Percentiles rank a stretch among this genome's conserved stretches.
Evolutionary conservation across 169 alveolate species (phyloP).

Genomic region (Plasmodium sp.): DNA sequence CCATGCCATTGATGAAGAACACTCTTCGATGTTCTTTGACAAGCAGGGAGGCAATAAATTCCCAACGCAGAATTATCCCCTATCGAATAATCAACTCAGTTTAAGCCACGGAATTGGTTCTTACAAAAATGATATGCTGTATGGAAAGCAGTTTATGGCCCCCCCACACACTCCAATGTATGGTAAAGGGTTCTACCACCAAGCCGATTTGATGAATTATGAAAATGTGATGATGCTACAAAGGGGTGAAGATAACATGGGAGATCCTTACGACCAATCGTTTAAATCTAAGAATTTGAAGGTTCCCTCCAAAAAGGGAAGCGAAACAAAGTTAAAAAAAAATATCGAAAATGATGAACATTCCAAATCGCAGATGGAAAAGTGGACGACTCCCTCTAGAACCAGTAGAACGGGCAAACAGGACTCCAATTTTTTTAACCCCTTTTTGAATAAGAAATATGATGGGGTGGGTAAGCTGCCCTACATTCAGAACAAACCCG

Average conservation of each 20-base stretch:
- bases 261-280: neutral
- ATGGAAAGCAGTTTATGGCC: neutral
- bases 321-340: neutral
- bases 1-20: neutral
- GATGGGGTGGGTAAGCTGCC: constrained; percentile 71
- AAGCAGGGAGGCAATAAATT: neutral
- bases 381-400: neutral
- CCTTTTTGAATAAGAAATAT: constrained; percentile 58
- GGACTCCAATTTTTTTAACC: constrained; percentile 44
- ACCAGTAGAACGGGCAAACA: constrained; percentile 9
- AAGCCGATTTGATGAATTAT: constrained; percentile 5
- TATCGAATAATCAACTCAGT: neutral
- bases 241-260: neutral
- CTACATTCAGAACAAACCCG: constrained; percentile 64
- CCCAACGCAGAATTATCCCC: neutral
- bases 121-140: neutral
- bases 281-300: neutral
- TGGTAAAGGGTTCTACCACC: constrained; percentile 2
- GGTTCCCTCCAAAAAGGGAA: neutral
- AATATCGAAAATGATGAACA: neutral
- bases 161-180: neutral
- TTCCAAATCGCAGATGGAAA: neutral
- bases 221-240: constrained; percentile 1
- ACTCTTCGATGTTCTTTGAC: neutral
- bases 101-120: neutral